Conservation (phyloP, 768 basidiomycete genomes). For the Leucogyrophana mollusca region DNA sequence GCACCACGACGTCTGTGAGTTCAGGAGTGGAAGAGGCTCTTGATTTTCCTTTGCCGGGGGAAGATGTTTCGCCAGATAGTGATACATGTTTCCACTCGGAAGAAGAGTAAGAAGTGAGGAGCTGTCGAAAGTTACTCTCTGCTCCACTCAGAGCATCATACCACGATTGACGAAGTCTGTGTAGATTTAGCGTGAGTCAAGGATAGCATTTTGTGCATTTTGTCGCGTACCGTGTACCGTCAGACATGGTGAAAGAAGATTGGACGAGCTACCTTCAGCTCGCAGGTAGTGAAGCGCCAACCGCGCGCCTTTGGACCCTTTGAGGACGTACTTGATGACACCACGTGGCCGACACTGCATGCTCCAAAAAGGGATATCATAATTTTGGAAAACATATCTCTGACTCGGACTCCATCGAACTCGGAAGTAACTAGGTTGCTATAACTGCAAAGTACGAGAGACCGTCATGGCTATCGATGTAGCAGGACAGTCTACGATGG, state of each 20-base stretch:
- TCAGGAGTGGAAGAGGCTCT: conserved; percentile 54
- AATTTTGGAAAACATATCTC: not conserved
- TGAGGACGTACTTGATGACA: not conserved
- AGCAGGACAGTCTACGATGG: too few species aligned
- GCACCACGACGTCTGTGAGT: conserved; percentile 71
- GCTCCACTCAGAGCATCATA: conserved; percentile 71
- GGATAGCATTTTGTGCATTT: not conserved
- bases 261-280: too few species aligned
- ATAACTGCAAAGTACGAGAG: too few species aligned
- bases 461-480: too few species aligned
- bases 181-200: not conserved
- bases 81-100: conserved; percentile 82
- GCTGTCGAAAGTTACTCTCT: conserved; percentile 72
- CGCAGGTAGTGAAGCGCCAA: not conserved
- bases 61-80: conserved; percentile 36
- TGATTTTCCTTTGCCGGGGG: conserved; percentile 61
- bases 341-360: conserved; percentile 2
- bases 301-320: not conserved
- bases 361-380: not conserved
- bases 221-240: conserved; percentile 55
- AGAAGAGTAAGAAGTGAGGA: conserved; percentile 69
- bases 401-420: too few species aligned
- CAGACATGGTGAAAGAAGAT: conserved; percentile 38
- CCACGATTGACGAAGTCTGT: conserved; percentile 83
- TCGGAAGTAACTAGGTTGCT: too few species aligned